phyloP scores from a whole-genome alignment of 805 yeast species.

The Saccharomycopsis selenospora region DNA sequence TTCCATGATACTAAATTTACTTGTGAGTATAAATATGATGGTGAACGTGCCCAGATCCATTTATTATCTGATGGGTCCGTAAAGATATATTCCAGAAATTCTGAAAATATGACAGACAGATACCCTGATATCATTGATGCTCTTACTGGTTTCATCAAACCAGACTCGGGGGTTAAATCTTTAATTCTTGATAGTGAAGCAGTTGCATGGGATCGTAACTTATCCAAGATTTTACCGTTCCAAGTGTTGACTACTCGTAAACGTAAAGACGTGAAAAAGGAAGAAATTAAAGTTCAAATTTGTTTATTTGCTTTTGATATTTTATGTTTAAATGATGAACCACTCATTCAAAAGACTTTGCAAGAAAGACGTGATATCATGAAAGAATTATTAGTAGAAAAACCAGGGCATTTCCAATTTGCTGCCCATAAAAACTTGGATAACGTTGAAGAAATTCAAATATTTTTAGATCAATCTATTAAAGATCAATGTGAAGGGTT shows the following conservation, averaged over 20 bases:
- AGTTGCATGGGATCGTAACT: slow-evolving; percentile 88
- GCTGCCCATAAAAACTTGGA: slow-evolving; percentile 71
- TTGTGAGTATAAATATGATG: slow-evolving; percentile 96
- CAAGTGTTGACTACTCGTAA: slow-evolving; percentile 90
- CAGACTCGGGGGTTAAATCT: slow-evolving; percentile 35
- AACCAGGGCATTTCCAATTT: slow-evolving; percentile 72
- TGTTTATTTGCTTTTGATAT: slow-evolving; percentile 91
- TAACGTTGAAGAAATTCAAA: slow-evolving; percentile 66
- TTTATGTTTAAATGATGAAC: slow-evolving; percentile 63
- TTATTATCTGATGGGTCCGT: slow-evolving; percentile 56
- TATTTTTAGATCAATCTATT: slow-evolving; percentile 80
- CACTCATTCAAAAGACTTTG: slow-evolving; percentile 60
- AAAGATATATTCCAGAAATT: slow-evolving; percentile 82
- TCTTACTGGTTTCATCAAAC: slow-evolving; percentile 49
- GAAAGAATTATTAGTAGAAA: slow-evolving; percentile 45
- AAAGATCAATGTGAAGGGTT: slow-evolving; percentile 90
- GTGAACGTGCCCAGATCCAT: slow-evolving; percentile 96
- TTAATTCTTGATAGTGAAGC: slow-evolving; percentile 93
- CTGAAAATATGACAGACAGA: slow-evolving; percentile 94
- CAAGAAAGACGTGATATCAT: slow-evolving; percentile 62
- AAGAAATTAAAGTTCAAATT: slow-evolving; percentile 83
- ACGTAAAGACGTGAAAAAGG: slow-evolving; percentile 83
- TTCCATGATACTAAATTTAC: slow-evolving; percentile 82
- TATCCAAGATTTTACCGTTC: slow-evolving; percentile 80
- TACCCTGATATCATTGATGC: slow-evolving; percentile 84